A percentile compares a stretch with the other conserved stretches of the same genome.
Conservation (phyloP, 2,329 filamentous ascomycete genomes). For the Mycosphaerelloides madeirae region DNA sequence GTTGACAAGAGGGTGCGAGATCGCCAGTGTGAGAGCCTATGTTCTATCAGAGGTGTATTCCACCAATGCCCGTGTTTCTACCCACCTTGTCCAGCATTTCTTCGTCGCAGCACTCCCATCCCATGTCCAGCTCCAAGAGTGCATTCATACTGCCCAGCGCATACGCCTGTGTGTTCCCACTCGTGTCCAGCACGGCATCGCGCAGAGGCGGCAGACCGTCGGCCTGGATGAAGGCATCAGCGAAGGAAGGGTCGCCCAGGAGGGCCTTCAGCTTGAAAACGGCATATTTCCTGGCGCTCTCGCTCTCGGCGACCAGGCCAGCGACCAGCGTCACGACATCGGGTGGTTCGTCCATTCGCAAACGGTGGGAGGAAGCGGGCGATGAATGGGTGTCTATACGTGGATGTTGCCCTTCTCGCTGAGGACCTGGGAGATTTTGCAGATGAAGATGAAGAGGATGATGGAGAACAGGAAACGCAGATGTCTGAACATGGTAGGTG, state of each 20-base stretch:
- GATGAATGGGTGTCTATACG: slow-evolving; percentile 5
- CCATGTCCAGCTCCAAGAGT: slow-evolving; percentile 92
- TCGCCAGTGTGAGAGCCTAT: slow-evolving; percentile 82
- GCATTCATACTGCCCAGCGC: slow-evolving; percentile 83
- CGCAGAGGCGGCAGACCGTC: slow-evolving; percentile 78
- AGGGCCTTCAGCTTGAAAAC: slow-evolving; percentile 95
- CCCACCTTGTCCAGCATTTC: slow-evolving; percentile 64
- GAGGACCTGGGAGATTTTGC: slow-evolving; percentile 42
- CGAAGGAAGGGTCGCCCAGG: slow-evolving; percentile 93
- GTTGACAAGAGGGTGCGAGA: slow-evolving; percentile 93
- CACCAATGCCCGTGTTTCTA: slow-evolving; percentile 48
- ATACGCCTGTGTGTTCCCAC: slow-evolving; percentile 93
- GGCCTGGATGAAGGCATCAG: slow-evolving; percentile 89
- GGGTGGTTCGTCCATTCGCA: slow-evolving; percentile 28
- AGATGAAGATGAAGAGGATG: slow-evolving; percentile 45
- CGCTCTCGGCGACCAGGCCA: slow-evolving; percentile 61
- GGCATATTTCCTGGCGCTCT: slow-evolving; percentile 95
- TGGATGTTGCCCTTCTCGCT: slow-evolving; percentile 19
- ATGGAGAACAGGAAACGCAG: slow-evolving; percentile 21
- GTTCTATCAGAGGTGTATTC: background rate
- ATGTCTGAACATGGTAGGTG: slow-evolving; percentile 18
- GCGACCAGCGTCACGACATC: slow-evolving; percentile 42
- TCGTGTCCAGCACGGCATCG: slow-evolving; percentile 75
- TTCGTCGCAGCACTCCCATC: slow-evolving; percentile 82
- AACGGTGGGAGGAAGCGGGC: background rate